Evolutionary conservation across 768 basidiomycete species (phyloP), one percentile per base, ranked within the genome.

Genomic region (Kondoa malvinella): DNA sequence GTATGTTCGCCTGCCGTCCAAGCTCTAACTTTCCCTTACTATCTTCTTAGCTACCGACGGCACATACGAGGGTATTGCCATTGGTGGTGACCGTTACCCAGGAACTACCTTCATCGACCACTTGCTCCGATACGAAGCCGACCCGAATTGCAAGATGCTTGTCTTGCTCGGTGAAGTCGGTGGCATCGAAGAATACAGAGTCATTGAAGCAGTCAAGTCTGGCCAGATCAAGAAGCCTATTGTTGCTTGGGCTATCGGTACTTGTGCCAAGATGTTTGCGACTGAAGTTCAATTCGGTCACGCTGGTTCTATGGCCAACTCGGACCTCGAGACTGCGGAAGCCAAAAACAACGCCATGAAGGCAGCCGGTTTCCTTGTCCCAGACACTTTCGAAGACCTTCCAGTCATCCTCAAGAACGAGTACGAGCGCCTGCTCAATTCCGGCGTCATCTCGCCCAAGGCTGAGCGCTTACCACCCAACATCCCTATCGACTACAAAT

Each of bases 401-500:
- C 94, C 94, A 4, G 80, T 81, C 56, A 88, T 86, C 66, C 81
- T 99, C 76, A 84, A 83, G 79, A 84, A 85, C 76, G 87, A 89
- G 4, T 97, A 94, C 80, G 83, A 92, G 68, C 79, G 76, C 66
- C 87, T 99, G 72, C 87, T 96, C 67, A 75, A 77, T 69, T 77
- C 74, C 59, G 90, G 92, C 34, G 75, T 78, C 32, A 83, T 99
- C 77, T 77, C 80, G 34, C 85, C 84, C 71, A 81, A 85, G 80
- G 73, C 79, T 40, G 94, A 99, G 81, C 81, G 85, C 66, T 88
- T 91, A 27, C 91, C 92, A 2, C 94, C 94, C 12, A 85, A 88
- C 67, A 96, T 97, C 76, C 94, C 94, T n/a, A 96, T 97, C 90
- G 94, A 99, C 80, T 99, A 96, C 86, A 96, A 97, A 82, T 96